These are phyloP conservation scores for Curvularia eragrostidis DNA, from an alignment of 2,329 filamentous ascomycete genomes.

Conservation along the genomic window DNA sequence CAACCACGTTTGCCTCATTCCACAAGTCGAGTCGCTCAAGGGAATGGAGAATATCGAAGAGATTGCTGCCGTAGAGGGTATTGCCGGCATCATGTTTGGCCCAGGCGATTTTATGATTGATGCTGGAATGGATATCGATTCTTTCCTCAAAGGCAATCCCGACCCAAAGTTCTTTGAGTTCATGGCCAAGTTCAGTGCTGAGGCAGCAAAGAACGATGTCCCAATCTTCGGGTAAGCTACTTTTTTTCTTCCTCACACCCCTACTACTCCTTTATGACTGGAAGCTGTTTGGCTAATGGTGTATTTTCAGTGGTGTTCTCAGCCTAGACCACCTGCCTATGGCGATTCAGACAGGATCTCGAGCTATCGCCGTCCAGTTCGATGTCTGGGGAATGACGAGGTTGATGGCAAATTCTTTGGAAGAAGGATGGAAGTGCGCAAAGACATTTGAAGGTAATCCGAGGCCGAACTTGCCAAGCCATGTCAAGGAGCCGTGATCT, in stretches of 20 bases:
- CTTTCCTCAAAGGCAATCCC: constrained; percentile 23
- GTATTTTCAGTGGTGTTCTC: constrained; percentile 23
- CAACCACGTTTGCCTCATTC: constrained; percentile 36
- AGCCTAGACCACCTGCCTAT: constrained; percentile 27
- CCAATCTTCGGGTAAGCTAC: constrained; percentile 30
- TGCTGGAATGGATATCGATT: constrained; percentile 28
- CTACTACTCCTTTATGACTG: not conserved
- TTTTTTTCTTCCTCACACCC: not conserved
- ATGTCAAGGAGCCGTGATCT: too few species aligned
- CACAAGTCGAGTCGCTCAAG: constrained; percentile 36
- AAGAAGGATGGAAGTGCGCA: constrained; percentile 24
- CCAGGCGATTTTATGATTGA: constrained; percentile 37
- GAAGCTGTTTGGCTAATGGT: constrained; percentile 4
- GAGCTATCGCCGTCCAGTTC: constrained; percentile 33
- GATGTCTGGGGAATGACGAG: constrained; percentile 35
- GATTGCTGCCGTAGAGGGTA: constrained; percentile 36
- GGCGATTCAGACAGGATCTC: constrained; percentile 30
- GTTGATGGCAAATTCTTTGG: constrained; percentile 25
- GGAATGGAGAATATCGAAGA: constrained; percentile 36
- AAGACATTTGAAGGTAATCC: constrained; percentile 25
- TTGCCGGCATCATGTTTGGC: constrained; percentile 36
- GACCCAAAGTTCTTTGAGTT: constrained; percentile 28
- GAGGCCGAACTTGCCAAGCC: constrained; percentile 10
- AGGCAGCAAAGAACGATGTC: constrained; percentile 31
- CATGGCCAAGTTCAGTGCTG: constrained; percentile 29